These are phyloP conservation scores for Pyrenochaeta sp. DNA, from an alignment of 2,329 filamentous ascomycete species.

Conservation along the genomic window DNA sequence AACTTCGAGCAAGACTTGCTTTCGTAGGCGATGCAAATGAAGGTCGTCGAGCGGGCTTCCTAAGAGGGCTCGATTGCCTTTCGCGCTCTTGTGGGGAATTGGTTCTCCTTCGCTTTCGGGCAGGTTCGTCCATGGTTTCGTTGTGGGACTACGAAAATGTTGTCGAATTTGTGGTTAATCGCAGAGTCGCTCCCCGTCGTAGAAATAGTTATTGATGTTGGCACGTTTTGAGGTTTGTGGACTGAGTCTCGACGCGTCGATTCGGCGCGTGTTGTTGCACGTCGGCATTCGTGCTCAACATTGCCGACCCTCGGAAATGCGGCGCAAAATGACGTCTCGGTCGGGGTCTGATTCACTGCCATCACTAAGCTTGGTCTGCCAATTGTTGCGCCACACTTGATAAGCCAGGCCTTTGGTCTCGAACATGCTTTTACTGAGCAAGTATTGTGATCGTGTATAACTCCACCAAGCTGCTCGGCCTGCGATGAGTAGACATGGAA, in stretches of 20 bases:
- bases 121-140: slow-evolving; percentile 42
- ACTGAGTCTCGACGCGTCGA: slow-evolving; percentile 37
- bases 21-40: slow-evolving; percentile 51
- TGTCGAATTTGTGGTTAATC: too few relatives aligned
- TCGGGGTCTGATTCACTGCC: slow-evolving; percentile 10
- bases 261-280: slow-evolving; percentile 32
- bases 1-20: slow-evolving; percentile 49
- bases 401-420: not conserved
- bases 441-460: too few relatives aligned
- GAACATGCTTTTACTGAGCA: slow-evolving; percentile 11
- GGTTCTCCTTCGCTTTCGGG: slow-evolving; percentile 45
- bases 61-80: slow-evolving; percentile 31
- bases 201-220: too few relatives aligned
- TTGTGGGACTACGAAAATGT: too few relatives aligned
- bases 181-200: too few relatives aligned
- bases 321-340: slow-evolving; percentile 44
- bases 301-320: slow-evolving; percentile 35
- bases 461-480: too few relatives aligned
- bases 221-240: not conserved
- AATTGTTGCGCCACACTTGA: slow-evolving; percentile 3
- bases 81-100: slow-evolving; percentile 33
- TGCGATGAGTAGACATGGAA: slow-evolving; percentile 21
- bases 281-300: slow-evolving; percentile 28
- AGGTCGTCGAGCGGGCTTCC: slow-evolving; percentile 42
- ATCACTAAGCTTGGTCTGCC: slow-evolving; percentile 21